These are phyloP conservation scores for Rhodotorula glutinis DNA, from an alignment of 1,284 basidiomycete genomes.

Conservation along the genomic window DNA sequence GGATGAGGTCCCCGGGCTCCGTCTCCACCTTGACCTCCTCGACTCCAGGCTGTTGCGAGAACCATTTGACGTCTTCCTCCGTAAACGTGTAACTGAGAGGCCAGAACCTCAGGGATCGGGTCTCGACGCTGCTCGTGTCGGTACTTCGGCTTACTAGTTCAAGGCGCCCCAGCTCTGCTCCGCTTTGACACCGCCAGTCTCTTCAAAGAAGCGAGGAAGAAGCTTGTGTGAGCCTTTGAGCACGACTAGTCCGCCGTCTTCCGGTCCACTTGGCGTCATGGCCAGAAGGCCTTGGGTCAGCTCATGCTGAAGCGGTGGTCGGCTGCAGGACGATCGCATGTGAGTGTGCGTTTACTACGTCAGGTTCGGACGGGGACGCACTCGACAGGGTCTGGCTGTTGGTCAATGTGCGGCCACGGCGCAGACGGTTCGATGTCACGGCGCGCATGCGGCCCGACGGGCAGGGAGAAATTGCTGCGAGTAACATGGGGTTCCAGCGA, in stretches of 20 bases:
- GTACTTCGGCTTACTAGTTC: slow-evolving; percentile 9
- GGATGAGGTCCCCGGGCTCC: slow-evolving; percentile 45
- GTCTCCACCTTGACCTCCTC: slow-evolving; percentile 43
- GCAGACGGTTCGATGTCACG: slow-evolving; percentile 36
- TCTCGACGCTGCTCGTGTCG: slow-evolving; percentile 33
- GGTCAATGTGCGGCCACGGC: slow-evolving; percentile 51
- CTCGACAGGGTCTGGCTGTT: slow-evolving; percentile 46
- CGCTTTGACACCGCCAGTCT: slow-evolving; percentile 43
- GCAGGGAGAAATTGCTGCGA: slow-evolving; percentile 48
- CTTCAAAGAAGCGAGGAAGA: slow-evolving; percentile 47
- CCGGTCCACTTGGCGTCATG: slow-evolving; percentile 47
- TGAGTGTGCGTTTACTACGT: neutral
- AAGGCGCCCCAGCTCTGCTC: slow-evolving; percentile 45
- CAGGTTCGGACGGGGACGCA: slow-evolving; percentile 20
- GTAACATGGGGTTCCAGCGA: neutral
- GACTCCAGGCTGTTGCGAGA: slow-evolving; percentile 41
- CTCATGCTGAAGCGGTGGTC: slow-evolving; percentile 3
- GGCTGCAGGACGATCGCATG: neutral
- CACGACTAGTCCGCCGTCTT: slow-evolving; percentile 52
- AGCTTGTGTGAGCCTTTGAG: slow-evolving; percentile 47
- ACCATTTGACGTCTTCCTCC: slow-evolving; percentile 42
- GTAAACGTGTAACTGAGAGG: slow-evolving; percentile 44
- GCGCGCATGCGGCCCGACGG: slow-evolving; percentile 42
- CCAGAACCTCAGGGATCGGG: neutral
- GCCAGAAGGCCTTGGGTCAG: slow-evolving; percentile 51